Conservation (phyloP, 306 rosid genomes). For the Sophora flavescens region DNA sequence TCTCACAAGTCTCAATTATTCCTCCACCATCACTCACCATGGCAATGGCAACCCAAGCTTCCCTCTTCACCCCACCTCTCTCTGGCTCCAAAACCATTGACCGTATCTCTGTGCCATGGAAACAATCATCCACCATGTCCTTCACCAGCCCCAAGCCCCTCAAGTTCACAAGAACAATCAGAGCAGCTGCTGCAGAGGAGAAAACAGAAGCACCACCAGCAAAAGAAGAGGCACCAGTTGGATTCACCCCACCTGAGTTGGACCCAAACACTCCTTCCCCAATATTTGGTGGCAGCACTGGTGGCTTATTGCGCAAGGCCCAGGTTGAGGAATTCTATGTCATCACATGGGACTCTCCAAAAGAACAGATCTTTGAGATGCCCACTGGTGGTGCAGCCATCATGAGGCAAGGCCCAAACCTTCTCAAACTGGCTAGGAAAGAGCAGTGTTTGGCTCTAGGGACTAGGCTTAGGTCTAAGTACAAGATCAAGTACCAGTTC, state of each 20-base stretch:
- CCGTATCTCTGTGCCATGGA: conserved; percentile 65
- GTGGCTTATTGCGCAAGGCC: conserved; percentile 88
- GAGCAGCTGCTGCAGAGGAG: conserved; percentile 53
- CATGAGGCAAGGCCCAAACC: conserved; percentile 92
- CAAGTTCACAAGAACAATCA: conserved; percentile 52
- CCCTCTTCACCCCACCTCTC: conserved; percentile 78
- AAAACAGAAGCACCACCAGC: conserved; percentile 39
- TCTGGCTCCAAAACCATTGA: conserved; percentile 55
- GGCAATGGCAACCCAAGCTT: conserved; percentile 93
- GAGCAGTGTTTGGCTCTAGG: conserved; percentile 99
- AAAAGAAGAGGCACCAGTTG: conserved; percentile 73
- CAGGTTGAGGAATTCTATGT: conserved; percentile 96
- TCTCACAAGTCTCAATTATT: neutral
- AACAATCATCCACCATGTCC: conserved; percentile 59
- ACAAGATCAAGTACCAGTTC: conserved; percentile 97
- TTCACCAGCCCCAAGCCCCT: conserved; percentile 62
- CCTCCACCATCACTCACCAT: conserved; percentile 28
- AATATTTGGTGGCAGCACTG: conserved; percentile 94
- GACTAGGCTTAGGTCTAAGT: conserved; percentile 85
- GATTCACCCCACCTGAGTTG: conserved; percentile 87
- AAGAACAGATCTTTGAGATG: conserved; percentile 98
- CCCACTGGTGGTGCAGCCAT: conserved; percentile 99
- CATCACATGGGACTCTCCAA: conserved; percentile 92
- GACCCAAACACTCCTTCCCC: conserved; percentile 98
- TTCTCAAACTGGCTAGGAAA: conserved; percentile 88